Conservation (phyloP, 2,329 filamentous ascomycete genomes). For the Botrytis tulipae region DNA sequence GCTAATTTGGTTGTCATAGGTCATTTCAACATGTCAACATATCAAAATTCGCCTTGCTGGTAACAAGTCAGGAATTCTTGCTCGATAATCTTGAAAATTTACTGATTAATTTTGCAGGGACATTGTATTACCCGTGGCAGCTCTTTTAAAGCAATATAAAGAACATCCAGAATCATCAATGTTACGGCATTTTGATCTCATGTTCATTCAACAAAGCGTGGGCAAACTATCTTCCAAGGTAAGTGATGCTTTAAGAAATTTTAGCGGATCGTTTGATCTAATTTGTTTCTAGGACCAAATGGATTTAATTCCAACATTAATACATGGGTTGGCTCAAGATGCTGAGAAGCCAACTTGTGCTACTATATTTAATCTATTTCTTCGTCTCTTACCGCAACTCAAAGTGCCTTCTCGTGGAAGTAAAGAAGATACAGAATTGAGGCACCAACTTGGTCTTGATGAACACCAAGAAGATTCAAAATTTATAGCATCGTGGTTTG, state of each 20-base stretch:
- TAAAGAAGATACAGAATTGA: constrained; percentile 71
- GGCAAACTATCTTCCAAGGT: constrained; percentile 53
- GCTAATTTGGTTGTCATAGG: constrained; percentile 40
- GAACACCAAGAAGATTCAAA: constrained; percentile 62
- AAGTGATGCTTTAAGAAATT: constrained; percentile 35
- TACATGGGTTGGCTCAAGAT: constrained; percentile 64
- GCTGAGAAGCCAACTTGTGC: constrained; percentile 54
- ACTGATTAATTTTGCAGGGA: constrained; percentile 37
- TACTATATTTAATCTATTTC: constrained; percentile 76
- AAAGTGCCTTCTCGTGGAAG: constrained; percentile 73
- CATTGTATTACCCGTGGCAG: constrained; percentile 78
- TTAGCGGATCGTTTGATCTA: neutral
- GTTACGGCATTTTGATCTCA: constrained; percentile 82
- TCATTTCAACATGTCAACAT: constrained; percentile 70
- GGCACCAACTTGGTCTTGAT: constrained; percentile 63
- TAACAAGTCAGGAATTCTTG: constrained; percentile 35
- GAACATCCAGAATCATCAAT: constrained; percentile 64
- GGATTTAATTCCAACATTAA: constrained; percentile 67
- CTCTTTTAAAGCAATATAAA: constrained; percentile 87
- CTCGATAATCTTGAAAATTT: constrained; percentile 11
- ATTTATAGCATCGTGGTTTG: constrained; percentile 73
- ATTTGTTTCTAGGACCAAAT: constrained; percentile 55
- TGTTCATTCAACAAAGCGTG: constrained; percentile 84
- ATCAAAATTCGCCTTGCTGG: constrained; percentile 55
- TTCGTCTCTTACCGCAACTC: constrained; percentile 71